Conservation (phyloP, 257 asterid genomes). For the Phtheirospermum japonicum region DNA sequence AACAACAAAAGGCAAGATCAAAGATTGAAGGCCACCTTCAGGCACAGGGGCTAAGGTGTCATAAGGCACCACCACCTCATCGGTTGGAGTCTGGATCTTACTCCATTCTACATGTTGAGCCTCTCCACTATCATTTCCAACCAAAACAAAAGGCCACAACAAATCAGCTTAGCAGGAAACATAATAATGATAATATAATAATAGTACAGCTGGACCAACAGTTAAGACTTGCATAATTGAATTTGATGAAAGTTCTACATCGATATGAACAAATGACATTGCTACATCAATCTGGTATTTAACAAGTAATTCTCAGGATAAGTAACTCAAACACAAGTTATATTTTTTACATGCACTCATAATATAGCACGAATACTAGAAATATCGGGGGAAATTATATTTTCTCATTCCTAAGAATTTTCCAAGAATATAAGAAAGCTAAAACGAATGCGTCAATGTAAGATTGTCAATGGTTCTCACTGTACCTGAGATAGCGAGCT, state of each 20-base stretch:
- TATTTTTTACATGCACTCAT: too few species aligned
- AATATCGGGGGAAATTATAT: too few species aligned
- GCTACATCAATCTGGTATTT: too few species aligned
- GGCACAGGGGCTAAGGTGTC: slow-evolving; percentile 70
- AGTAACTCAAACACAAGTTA: too few species aligned
- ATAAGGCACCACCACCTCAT: slow-evolving; percentile 80
- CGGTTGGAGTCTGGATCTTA: slow-evolving; percentile 68
- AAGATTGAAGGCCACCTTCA: slow-evolving; percentile 53
- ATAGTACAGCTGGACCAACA: not conserved
- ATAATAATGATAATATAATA: not conserved
- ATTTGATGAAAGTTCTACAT: too few species aligned
- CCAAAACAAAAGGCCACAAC: slow-evolving; percentile 16
- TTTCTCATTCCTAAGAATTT: too few species aligned
- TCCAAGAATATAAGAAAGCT: too few species aligned
- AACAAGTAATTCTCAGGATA: too few species aligned
- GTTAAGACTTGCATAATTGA: too few species aligned
- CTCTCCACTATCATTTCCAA: slow-evolving; percentile 47
- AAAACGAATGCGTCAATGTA: not conserved
- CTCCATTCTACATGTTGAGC: slow-evolving; percentile 60
- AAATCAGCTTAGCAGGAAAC: slow-evolving; percentile 23
- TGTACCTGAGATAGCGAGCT: slow-evolving; percentile 85
- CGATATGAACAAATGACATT: too few species aligned
- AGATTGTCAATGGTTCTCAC: slow-evolving; percentile 6
- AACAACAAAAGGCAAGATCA: not conserved
- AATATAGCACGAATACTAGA: too few species aligned